Evolutionary conservation across 805 yeast species (phyloP), one percentile per base, ranked within the genome.

Genomic region (Hanseniaspora occidentalis): DNA sequence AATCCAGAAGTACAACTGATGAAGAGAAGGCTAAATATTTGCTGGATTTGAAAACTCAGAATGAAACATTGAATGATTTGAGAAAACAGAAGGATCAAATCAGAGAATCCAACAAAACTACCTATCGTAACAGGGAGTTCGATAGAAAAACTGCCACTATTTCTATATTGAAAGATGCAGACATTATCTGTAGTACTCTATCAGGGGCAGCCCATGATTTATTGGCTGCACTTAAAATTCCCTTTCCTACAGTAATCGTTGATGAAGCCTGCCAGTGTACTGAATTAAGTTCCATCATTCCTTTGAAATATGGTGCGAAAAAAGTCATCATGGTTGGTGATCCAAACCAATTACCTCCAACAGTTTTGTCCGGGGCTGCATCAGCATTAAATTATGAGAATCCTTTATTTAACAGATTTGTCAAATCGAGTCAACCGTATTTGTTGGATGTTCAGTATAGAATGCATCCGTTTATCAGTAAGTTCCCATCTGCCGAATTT

Each of bases 201-300:
- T 86, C 80, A 20, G 95, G 94, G 45, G 95, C 96, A 2, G 94
- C 86, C 40, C 95, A 84, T 59, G 59, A 50, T 40, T 66, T 94
- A 47, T 62, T 89, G 33, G 57, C 61, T 5, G 51, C 56, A 9
- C 62, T 89, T 53, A 77, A 85, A 8, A 56, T 75, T 44, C 65
- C 67, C 36, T 88, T 88, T 60, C 69, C 84, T 49, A 74, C 89
- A 0, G 95, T 85, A 2, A 66, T 88, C 44, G 81, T 88, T 45
- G 97, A 88, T 61, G 97, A 88, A 63, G 78, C 85, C 52, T 86
- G 96, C 1, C 96, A 89, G 62, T 89, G 96, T 2, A 73, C 89
- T 0, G 97, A 88, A 58, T 95, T 96, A 1, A 95, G 86, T 58
- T 76, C 83, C 51, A 67, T 88, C 51, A 84, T 88, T 47, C 96